These are phyloP conservation scores for Balakata baccata DNA, from an alignment of 345 rosid genomes.

Conservation along the genomic window DNA sequence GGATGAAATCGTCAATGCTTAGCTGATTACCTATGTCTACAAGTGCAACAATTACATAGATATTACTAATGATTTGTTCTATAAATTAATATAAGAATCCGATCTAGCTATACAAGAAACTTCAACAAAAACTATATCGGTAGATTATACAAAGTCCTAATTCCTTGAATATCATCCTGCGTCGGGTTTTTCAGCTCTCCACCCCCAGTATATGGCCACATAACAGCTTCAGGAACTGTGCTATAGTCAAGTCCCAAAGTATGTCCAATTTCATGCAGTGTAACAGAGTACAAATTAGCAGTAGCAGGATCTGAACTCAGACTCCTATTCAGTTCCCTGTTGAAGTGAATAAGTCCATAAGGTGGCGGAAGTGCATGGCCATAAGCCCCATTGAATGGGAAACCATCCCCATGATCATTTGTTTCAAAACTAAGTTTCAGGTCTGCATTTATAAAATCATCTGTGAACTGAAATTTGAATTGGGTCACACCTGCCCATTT, in stretches of 20 bases:
- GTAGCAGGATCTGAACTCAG: background rate
- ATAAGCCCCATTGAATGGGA: background rate
- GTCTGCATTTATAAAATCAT: background rate
- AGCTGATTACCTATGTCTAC: no score
- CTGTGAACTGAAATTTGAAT: background rate
- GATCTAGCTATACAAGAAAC: no score
- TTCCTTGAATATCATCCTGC: background rate
- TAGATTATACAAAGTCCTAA: background rate
- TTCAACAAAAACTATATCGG: no score
- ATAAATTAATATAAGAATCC: no score
- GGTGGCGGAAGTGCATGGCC: background rate
- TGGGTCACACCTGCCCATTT: background rate
- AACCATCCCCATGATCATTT: background rate
- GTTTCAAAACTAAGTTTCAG: conserved; percentile 1
- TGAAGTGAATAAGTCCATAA: background rate
- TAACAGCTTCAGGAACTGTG: background rate
- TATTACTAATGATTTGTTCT: no score
- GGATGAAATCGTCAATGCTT: no score
- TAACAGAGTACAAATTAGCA: background rate
- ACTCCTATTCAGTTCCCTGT: background rate
- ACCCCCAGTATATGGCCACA: background rate
- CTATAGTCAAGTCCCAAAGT: background rate
- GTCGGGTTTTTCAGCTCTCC: background rate
- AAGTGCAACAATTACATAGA: no score
- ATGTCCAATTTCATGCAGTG: conserved; percentile 8